Conservation (phyloP, 371 early-diverging fungal genomes). For the Apophysomyces sp. region DNA sequence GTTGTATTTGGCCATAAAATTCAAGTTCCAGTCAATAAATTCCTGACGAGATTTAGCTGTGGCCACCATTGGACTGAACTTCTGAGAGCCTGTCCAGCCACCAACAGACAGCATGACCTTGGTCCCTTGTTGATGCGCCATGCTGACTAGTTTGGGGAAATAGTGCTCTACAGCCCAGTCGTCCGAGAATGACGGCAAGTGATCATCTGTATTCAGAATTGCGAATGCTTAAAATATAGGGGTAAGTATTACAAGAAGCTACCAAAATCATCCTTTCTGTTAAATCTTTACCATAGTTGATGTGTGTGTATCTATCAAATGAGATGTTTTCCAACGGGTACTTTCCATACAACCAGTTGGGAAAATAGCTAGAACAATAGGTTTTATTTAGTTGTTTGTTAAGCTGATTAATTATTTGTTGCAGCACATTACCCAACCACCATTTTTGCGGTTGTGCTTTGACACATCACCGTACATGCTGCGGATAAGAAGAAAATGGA, state of each 20-base stretch:
- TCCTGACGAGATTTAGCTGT: constrained; percentile 32
- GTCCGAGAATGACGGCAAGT: constrained; percentile 49
- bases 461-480: not conserved
- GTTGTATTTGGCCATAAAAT: constrained; percentile 41
- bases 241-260: too few relatives aligned
- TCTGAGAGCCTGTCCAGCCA: constrained; percentile 77
- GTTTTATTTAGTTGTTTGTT: not conserved
- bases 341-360: constrained; percentile 58
- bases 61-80: constrained; percentile 61
- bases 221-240: constrained; percentile 34
- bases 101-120: constrained; percentile 73
- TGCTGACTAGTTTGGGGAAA: constrained; percentile 42
- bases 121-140: constrained; percentile 57
- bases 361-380: constrained; percentile 49
- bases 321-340: constrained; percentile 48
- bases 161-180: constrained; percentile 38
- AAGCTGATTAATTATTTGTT: not conserved
- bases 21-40: constrained; percentile 59
- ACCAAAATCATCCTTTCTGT: too few relatives aligned
- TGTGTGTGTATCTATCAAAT: constrained; percentile 55
- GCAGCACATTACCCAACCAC: constrained; percentile 30
- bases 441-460: constrained; percentile 5
- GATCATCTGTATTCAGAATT: constrained; percentile 26
- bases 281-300: constrained; percentile 69
- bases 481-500: not conserved